Evolutionary conservation across 345 rosid species (phyloP), one percentile per base, ranked within the genome.

Genomic region (Sisymbrium altissimum): DNA sequence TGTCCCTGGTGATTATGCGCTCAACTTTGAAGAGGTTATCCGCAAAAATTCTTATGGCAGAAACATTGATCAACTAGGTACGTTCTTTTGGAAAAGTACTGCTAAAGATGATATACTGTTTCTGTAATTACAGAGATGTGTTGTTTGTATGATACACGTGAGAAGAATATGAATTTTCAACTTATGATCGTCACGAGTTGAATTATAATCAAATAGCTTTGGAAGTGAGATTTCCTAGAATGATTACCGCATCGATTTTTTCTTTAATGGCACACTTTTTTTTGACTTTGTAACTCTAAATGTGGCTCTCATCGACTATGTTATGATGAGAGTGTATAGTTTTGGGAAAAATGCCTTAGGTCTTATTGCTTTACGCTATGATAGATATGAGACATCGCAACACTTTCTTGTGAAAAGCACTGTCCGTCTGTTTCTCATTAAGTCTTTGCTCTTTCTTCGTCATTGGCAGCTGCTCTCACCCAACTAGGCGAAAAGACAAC

Each of bases 401-500:
- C 27, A 71, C 4, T 66, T 23, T 58, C 32, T 57, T 17, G 7
- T 10, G 11, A 29, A 29, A n/a, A 39, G 1, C 25, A 23, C 61
- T 58, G 57, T 36, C 50, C 39, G 25, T 79, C 38, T 49, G 68
- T 61, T 73, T 60, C 61, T 76, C 60, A 65, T 64, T 56, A 14
- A 55, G 40, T 55, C 14, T 65, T 33, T 54, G 72, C 40, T 64
- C 3, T 56, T 4, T 53, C 32, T 10, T 36, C 54, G 80, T 79
- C 74, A 10, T 70, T 79, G 7, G 69, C 86, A 96, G 99, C 96
- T 85, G 88, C 91, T 81, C 84, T 92, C 64, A 78, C 89, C 15
- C 84, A 84, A 73, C 83, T 96, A 79, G 99, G 99, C 27, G 99
- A 96, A 86, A 96, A 96, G 87, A 96, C 98, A 58, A 96, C 97